Evolutionary conservation across 495 filamentous ascomycete genomes (phyloP).

Genomic region (Cladorrhinum samala): DNA sequence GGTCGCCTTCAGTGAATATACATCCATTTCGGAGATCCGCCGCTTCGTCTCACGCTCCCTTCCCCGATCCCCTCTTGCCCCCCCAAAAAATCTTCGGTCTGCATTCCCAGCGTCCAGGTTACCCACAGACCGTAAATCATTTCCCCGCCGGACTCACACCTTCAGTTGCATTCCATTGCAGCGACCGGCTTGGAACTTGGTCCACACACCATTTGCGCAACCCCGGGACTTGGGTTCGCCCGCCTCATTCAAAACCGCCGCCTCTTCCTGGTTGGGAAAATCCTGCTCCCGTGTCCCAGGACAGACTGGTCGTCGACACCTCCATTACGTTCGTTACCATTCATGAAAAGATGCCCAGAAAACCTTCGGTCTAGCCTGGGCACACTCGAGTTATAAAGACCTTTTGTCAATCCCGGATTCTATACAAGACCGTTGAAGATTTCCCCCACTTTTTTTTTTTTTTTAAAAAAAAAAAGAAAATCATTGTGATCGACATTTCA

Average conservation of each 20-base stretch:
- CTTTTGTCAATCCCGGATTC: neutral
- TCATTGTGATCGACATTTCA: neutral
- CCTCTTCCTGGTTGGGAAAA: neutral
- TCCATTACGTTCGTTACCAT: neutral
- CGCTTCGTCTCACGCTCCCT: neutral
- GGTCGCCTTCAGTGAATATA: too few relatives aligned
- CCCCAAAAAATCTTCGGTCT: neutral
- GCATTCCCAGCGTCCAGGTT: conserved; percentile 20
- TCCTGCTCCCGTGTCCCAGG: neutral
- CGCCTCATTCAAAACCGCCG: neutral
- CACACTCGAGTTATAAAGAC: neutral
- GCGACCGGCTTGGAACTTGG: too few relatives aligned
- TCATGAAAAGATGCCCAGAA: neutral
- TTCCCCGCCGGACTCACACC: conserved; percentile 13
- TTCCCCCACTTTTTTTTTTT: too few relatives aligned
- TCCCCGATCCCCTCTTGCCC: neutral
- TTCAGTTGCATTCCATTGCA: conserved; percentile 23
- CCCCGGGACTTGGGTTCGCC: neutral
- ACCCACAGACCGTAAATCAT: conserved; percentile 3
- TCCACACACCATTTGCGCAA: too few relatives aligned
- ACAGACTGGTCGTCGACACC: neutral
- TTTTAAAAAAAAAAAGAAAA: too few relatives aligned
- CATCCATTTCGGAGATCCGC: neutral
- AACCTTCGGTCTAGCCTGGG: neutral
- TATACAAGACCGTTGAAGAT: too few relatives aligned